phyloP scores from a whole-genome alignment of 2,329 filamentous ascomycete genomes.

The Cladophialophora bantiana region DNA sequence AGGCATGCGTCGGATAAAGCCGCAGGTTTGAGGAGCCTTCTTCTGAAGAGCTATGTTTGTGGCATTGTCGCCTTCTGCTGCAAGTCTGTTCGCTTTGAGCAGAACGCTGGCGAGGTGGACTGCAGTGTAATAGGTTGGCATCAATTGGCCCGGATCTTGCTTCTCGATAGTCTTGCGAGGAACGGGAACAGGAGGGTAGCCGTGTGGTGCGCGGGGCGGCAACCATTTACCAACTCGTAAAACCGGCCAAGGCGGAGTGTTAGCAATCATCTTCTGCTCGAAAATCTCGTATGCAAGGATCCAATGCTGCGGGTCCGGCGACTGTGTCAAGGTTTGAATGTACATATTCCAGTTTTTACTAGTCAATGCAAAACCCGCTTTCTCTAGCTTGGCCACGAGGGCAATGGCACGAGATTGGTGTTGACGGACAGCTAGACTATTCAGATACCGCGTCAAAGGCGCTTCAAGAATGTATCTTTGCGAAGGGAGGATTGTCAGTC shows the following conservation, averaged over 20 bases:
- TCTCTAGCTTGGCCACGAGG: conserved; percentile 63
- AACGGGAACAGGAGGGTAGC: conserved; percentile 44
- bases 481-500: conserved; percentile 44
- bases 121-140: conserved; percentile 54
- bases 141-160: conserved; percentile 48
- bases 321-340: conserved; percentile 70
- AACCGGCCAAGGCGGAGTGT: conserved; percentile 75
- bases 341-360: conserved; percentile 82
- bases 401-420: conserved; percentile 60
- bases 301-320: conserved; percentile 63
- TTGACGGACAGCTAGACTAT: conserved; percentile 60
- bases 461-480: conserved; percentile 59
- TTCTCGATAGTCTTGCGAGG: conserved; percentile 39
- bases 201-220: conserved; percentile 43
- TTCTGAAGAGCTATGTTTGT: conserved; percentile 43
- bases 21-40: conserved; percentile 48
- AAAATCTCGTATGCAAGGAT: conserved; percentile 72
- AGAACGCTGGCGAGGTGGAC: conserved; percentile 53
- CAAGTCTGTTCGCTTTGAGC: conserved; percentile 47
- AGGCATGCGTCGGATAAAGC: conserved; percentile 49
- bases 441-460: conserved; percentile 61
- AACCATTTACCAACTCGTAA: conserved; percentile 45
- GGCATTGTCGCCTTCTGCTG: conserved; percentile 45
- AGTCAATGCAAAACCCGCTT: conserved; percentile 75
- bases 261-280: conserved; percentile 78